Percentiles rank a stretch among this genome's conserved stretches.
Evolutionary conservation across 441 rosid species (phyloP).

Genomic region (Pelargonium australe): DNA sequence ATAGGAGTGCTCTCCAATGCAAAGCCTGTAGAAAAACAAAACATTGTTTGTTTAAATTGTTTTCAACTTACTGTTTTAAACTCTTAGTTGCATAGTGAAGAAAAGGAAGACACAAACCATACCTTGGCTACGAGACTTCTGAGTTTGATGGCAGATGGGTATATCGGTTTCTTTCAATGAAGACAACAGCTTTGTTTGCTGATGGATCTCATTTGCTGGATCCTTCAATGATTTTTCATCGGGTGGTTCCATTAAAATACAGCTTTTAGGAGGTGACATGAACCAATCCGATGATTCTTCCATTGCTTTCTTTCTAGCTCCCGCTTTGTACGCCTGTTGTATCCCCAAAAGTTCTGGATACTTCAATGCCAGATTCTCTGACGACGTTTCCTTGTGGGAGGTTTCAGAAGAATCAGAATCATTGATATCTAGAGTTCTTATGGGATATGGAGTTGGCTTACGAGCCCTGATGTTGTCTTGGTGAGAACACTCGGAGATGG

Average conservation of each 20-base stretch:
- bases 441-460: slow-evolving; percentile 54
- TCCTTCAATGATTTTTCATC: slow-evolving; percentile 34
- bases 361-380: slow-evolving; percentile 40
- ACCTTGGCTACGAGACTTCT: slow-evolving; percentile 25
- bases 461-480: slow-evolving; percentile 25
- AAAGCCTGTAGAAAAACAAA: slow-evolving; percentile 26
- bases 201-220: slow-evolving; percentile 22
- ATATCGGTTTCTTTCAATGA: slow-evolving; percentile 16
- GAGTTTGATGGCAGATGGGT: slow-evolving; percentile 19
- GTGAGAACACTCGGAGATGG: slow-evolving; percentile 34
- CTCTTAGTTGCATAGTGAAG: slow-evolving; percentile 4
- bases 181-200: slow-evolving; percentile 21
- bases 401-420: slow-evolving; percentile 44
- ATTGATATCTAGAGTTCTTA: slow-evolving; percentile 30
- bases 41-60: neutral
- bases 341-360: slow-evolving; percentile 75
- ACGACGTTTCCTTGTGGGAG: slow-evolving; percentile 37
- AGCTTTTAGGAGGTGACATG: slow-evolving; percentile 88
- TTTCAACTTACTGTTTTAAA: slow-evolving; percentile 1
- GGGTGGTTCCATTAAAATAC: slow-evolving; percentile 55
- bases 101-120: neutral
- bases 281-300: slow-evolving; percentile 71
- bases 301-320: slow-evolving; percentile 36
- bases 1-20: slow-evolving; percentile 56
- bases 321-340: slow-evolving; percentile 34